A percentile compares a stretch with the other conserved stretches of the same genome.
phyloP scores from a whole-genome alignment of 2,329 filamentous ascomycete genomes.

The Colletotrichum lini region DNA sequence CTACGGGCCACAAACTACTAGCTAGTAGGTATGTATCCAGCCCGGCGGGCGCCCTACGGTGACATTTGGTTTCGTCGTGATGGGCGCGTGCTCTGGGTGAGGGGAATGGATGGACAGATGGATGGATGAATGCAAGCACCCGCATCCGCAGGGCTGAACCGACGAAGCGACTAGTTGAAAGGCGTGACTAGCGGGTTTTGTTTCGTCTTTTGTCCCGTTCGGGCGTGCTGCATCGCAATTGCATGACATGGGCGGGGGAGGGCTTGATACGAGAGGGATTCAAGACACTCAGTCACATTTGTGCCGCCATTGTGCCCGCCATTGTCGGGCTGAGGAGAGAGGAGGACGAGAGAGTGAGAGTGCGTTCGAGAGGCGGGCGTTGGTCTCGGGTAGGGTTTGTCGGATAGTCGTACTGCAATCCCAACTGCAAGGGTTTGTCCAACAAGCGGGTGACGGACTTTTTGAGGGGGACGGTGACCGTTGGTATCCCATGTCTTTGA shows the following conservation, averaged over 20 bases:
- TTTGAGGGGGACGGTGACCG: not conserved
- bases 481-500: not conserved
- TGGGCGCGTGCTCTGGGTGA: not conserved
- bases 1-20: not conserved
- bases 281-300: too few relatives aligned
- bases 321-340: not conserved
- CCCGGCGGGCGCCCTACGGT: not conserved
- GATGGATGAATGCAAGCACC: constrained; percentile 3
- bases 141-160: constrained; percentile 33
- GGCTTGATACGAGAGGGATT: constrained; percentile 23
- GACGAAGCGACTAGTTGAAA: not conserved
- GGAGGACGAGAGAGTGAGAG: too few relatives aligned
- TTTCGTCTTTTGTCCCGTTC: constrained; percentile 11
- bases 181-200: not conserved
- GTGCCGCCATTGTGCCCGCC: not conserved
- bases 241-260: not conserved
- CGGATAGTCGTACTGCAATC: too few relatives aligned
- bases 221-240: constrained; percentile 27
- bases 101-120: not conserved
- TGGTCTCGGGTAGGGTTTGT: too few relatives aligned
- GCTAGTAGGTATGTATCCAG: not conserved
- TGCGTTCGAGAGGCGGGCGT: too few relatives aligned
- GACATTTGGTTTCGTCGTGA: not conserved
- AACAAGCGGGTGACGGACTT: too few relatives aligned
- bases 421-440: too few relatives aligned